Conservation (phyloP, 2,329 filamentous ascomycete species). For the Magnaporthiopsis rhizophila region DNA sequence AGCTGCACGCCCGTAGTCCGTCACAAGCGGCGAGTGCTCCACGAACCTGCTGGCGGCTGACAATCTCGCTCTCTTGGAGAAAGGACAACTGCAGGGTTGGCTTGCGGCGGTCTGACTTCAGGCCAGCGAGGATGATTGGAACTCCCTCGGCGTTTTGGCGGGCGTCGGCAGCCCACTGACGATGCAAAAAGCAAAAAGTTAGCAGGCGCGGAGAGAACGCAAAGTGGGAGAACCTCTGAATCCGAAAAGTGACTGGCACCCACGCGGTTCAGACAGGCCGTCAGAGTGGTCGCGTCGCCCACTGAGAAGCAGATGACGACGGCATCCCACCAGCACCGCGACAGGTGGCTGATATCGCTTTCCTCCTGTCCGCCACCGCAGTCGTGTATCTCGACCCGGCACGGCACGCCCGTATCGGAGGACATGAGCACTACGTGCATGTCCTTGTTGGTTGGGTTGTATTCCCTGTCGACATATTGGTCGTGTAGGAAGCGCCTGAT, state of each 20-base stretch:
- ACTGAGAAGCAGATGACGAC: slow-evolving; percentile 6
- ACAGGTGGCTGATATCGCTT: slow-evolving; percentile 4
- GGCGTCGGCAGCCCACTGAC: slow-evolving; percentile 9
- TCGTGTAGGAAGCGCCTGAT: slow-evolving; percentile 5
- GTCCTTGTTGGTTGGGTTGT: slow-evolving; percentile 6
- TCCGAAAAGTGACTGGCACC: neutral
- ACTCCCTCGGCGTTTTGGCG: slow-evolving; percentile 16
- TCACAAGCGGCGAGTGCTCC: too few species aligned
- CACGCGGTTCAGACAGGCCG: slow-evolving; percentile 2
- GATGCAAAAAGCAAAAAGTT: neutral
- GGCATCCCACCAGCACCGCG: slow-evolving; percentile 7
- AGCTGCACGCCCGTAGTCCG: neutral
- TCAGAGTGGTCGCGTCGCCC: neutral
- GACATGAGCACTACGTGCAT: neutral
- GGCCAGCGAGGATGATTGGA: slow-evolving; percentile 14
- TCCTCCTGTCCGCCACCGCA: slow-evolving; percentile 6
- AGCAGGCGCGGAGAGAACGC: neutral
- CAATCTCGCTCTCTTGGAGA: slow-evolving; percentile 12
- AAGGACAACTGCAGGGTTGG: slow-evolving; percentile 14
- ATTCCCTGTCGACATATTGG: neutral
- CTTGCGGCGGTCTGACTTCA: slow-evolving; percentile 16
- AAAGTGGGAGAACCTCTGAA: neutral
- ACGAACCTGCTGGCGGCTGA: slow-evolving; percentile 10
- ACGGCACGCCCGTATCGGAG: neutral
- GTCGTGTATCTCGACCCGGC: slow-evolving; percentile 5